These are phyloP conservation scores for Tilletia caries DNA, from an alignment of 1,284 basidiomycete species.

Conservation along the genomic window DNA sequence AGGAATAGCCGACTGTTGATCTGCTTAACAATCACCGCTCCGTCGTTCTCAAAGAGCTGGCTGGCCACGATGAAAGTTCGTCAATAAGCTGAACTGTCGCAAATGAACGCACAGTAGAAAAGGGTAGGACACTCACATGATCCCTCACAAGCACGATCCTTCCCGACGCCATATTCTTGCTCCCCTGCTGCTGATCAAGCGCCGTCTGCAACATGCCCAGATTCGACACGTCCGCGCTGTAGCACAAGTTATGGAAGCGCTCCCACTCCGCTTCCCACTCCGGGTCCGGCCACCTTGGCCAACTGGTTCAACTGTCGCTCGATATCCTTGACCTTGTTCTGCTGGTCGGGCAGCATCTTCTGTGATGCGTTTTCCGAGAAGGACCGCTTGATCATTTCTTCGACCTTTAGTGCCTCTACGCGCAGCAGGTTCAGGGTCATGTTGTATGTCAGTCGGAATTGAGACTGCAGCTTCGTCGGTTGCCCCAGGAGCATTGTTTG, in stretches of 20 bases:
- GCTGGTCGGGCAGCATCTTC: constrained; percentile 84
- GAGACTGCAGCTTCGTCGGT: constrained; percentile 87
- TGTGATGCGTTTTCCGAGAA: constrained; percentile 98
- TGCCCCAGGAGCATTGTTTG: constrained; percentile 92
- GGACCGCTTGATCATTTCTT: constrained; percentile 99
- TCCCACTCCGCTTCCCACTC: constrained; percentile 64
- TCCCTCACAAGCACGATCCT: constrained; percentile 81
- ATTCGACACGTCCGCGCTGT: constrained; percentile 68
- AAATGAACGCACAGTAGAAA: too few species aligned
- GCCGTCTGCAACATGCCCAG: constrained; percentile 67
- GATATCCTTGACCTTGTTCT: constrained; percentile 67
- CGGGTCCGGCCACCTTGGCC: constrained; percentile 63
- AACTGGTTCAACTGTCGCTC: constrained; percentile 70
- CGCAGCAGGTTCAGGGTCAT: constrained; percentile 97
- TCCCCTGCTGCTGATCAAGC: constrained; percentile 64
- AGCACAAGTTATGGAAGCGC: constrained; percentile 72
- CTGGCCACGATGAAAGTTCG: constrained; percentile 18
- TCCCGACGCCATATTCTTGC: constrained; percentile 69
- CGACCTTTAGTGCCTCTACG: constrained; percentile 91
- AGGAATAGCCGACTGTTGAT: constrained; percentile 65
- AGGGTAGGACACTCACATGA: constrained; percentile 61
- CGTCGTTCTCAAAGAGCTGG: constrained; percentile 76
- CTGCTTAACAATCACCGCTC: constrained; percentile 73
- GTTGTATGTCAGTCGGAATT: constrained; percentile 97
- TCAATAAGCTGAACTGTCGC: background rate